Evolutionary conservation across 345 rosid species (phyloP).

Genomic region (Linum trigynum): DNA sequence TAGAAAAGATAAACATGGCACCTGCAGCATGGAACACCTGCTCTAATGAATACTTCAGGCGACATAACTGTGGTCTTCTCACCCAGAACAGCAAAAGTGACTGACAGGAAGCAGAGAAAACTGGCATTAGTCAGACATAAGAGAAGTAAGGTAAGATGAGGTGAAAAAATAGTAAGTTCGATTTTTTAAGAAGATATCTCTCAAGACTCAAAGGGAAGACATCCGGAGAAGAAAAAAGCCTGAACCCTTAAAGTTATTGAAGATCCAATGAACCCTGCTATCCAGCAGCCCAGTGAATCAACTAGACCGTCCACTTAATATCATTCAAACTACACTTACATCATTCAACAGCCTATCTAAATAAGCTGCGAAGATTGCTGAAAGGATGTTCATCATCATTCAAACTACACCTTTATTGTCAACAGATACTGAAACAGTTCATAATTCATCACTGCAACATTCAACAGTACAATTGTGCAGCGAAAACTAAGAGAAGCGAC

Average conservation of each 20-base stretch:
- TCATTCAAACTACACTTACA: too few relatives aligned
- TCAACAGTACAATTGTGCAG: neutral
- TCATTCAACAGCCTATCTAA: too few relatives aligned
- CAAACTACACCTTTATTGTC: too few relatives aligned
- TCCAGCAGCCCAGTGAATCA: too few relatives aligned
- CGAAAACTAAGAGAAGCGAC: conserved; percentile 17
- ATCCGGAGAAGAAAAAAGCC: too few relatives aligned
- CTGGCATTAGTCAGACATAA: conserved; percentile 1
- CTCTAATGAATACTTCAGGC: conserved; percentile 82
- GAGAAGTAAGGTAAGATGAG: neutral
- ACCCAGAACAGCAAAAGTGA: conserved; percentile 79
- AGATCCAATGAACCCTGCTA: too few relatives aligned
- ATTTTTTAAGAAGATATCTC: neutral
- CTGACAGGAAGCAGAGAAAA: conserved; percentile 33
- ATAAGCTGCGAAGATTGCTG: too few relatives aligned
- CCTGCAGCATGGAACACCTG: conserved; percentile 99
- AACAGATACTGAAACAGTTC: too few relatives aligned
- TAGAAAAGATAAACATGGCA: conserved; percentile 25
- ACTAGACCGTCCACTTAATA: too few relatives aligned
- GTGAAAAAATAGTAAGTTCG: neutral
- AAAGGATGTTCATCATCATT: too few relatives aligned
- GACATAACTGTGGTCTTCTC: conserved; percentile 98
- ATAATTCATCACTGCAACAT: neutral
- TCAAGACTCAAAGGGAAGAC: neutral
- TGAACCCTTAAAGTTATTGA: too few relatives aligned